phyloP scores from a whole-genome alignment of 2,329 filamentous ascomycete genomes.

The Geoglossum cookeanum region DNA sequence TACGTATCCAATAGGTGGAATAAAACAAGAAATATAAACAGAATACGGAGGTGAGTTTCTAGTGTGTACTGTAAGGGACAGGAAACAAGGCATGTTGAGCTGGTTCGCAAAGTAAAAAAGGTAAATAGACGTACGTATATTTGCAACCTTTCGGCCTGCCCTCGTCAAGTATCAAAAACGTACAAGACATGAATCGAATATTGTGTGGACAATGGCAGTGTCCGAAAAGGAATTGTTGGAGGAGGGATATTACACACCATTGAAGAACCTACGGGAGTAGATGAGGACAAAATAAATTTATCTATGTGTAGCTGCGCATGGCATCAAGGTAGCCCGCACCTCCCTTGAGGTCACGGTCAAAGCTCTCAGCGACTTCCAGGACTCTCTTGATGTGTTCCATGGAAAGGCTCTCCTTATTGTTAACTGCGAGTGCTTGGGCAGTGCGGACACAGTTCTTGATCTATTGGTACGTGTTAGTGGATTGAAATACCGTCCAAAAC shows the following conservation, averaged over 20 bases:
- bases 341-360: conserved; percentile 67
- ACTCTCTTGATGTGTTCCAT: conserved; percentile 70
- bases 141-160: too few relatives aligned
- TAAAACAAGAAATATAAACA: too few relatives aligned
- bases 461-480: conserved; percentile 21
- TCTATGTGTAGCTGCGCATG: conserved; percentile 6
- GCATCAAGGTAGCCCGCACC: conserved; percentile 43
- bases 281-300: neutral
- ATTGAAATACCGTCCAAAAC: neutral
- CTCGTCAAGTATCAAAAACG: too few relatives aligned
- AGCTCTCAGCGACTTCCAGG: conserved; percentile 65
- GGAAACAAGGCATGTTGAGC: too few relatives aligned
- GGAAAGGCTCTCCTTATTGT: conserved; percentile 48
- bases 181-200: too few relatives aligned
- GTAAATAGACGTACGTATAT: too few relatives aligned
- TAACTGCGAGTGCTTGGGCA: conserved; percentile 63
- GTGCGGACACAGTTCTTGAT: conserved; percentile 82
- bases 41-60: too few relatives aligned
- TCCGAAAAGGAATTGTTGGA: neutral
- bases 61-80: too few relatives aligned
- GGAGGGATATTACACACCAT: neutral
- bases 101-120: too few relatives aligned
- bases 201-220: too few relatives aligned
- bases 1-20: too few relatives aligned
- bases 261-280: neutral